A percentile compares a stretch with the other conserved stretches of the same genome.
These are phyloP conservation scores for Biscutella auriculata DNA, from an alignment of 441 rosid species.

Conservation along the genomic window DNA sequence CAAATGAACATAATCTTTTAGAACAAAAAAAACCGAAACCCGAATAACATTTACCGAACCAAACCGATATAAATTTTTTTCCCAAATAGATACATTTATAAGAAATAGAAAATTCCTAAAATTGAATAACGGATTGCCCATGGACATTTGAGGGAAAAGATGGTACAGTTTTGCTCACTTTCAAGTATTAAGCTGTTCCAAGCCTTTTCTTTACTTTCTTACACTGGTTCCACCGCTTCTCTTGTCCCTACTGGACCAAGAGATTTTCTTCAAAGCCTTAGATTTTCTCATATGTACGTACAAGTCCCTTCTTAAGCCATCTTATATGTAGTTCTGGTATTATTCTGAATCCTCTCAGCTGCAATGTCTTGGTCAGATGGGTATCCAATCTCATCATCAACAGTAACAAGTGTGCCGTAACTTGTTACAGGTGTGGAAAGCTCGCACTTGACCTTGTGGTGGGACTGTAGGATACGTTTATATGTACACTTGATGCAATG, in stretches of 20 bases:
- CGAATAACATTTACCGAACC: too few relatives aligned
- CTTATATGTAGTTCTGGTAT: constrained; percentile 44
- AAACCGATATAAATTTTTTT: too few relatives aligned
- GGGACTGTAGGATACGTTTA: constrained; percentile 52
- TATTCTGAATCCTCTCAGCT: constrained; percentile 73
- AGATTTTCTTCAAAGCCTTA: constrained; percentile 85
- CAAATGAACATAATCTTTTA: too few relatives aligned
- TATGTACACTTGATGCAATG: background rate
- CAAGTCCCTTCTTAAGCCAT: background rate
- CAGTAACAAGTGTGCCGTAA: constrained; percentile 24
- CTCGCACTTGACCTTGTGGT: constrained; percentile 43
- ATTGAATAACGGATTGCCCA: too few relatives aligned
- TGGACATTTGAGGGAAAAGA: too few relatives aligned
- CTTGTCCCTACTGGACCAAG: constrained; percentile 70
- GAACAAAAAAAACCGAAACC: too few relatives aligned
- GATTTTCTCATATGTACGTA: constrained; percentile 97
- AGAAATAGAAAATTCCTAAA: too few relatives aligned
- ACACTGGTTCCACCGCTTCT: constrained; percentile 69
- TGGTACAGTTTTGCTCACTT: too few relatives aligned
- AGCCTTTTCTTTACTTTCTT: constrained; percentile 58
- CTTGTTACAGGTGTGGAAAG: constrained; percentile 75
- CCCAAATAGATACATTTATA: too few relatives aligned
- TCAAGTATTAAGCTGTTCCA: too few relatives aligned
- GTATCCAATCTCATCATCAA: constrained; percentile 32
- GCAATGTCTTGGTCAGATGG: constrained; percentile 92